Evolutionary conservation across 2,329 filamentous ascomycete species (phyloP).

Genomic region (Apiospora kogelbergensis): DNA sequence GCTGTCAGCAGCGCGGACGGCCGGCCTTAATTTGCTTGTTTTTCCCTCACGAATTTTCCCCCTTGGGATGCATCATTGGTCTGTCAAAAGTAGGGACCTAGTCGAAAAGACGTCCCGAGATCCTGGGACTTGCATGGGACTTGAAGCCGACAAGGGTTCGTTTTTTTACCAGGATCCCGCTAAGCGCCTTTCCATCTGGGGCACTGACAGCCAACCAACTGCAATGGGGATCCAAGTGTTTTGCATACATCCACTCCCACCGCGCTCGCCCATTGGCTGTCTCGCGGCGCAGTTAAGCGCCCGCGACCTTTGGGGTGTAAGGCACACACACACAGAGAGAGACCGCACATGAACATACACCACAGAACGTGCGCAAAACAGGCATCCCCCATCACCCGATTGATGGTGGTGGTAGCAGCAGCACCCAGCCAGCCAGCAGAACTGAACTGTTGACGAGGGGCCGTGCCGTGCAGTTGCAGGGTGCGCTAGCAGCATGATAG

Average conservation of each 20-base stretch:
- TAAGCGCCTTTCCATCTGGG: constrained; percentile 14
- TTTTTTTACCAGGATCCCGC: constrained; percentile 5
- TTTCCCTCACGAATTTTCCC: background rate
- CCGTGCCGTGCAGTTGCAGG: background rate
- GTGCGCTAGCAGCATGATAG: background rate
- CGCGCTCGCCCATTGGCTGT: constrained; percentile 16
- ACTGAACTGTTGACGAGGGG: background rate
- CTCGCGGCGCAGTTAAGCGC: constrained; percentile 21
- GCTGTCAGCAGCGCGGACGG: background rate
- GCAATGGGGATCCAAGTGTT: background rate
- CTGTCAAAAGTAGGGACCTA: too few relatives aligned
- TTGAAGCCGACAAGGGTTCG: constrained; percentile 16
- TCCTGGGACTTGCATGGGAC: constrained; percentile 25
- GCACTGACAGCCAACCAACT: constrained; percentile 11
- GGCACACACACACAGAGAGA: constrained; percentile 1
- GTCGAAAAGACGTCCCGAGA: constrained; percentile 20
- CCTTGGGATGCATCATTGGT: background rate
- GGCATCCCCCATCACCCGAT: background rate
- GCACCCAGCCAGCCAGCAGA: too few relatives aligned
- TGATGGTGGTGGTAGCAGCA: too few relatives aligned
- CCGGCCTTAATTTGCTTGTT: constrained; percentile 4
- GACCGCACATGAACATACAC: background rate
- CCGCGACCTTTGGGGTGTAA: constrained; percentile 22
- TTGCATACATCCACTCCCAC: constrained; percentile 23
- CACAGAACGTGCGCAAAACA: background rate